phyloP scores from a whole-genome alignment of 352 stramenopile genomes.

The Phytophthora foliorum region DNA sequence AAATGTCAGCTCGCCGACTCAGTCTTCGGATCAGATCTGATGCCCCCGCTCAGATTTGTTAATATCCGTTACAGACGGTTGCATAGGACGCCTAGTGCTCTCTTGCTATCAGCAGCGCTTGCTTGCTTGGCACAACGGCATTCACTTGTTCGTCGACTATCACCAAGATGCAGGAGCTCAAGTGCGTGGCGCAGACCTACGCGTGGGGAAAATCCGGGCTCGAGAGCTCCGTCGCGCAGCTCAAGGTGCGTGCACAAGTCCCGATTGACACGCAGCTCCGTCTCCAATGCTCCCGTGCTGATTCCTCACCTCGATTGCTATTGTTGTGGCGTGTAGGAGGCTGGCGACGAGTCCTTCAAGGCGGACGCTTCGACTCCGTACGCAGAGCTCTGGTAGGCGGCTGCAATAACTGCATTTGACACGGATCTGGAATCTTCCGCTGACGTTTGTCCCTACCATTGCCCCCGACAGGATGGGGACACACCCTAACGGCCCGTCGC shows the following conservation, averaged over 20 bases:
- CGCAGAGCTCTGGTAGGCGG: constrained; percentile 88
- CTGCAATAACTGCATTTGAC: constrained; percentile 12
- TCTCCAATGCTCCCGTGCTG: not conserved
- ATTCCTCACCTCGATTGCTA: not conserved
- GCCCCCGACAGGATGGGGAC: constrained; percentile 91
- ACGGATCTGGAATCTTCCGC: constrained; percentile 1
- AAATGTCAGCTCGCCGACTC: no score
- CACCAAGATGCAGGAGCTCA: constrained; percentile 72
- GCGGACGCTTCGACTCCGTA: constrained; percentile 66
- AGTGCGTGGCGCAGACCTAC: constrained; percentile 91
- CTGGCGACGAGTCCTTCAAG: constrained; percentile 54
- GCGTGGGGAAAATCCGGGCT: constrained; percentile 92
- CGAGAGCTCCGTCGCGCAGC: constrained; percentile 86
- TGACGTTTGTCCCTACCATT: constrained; percentile 10
- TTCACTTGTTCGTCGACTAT: constrained; percentile 8
- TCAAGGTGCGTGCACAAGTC: constrained; percentile 70
- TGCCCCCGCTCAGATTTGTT: not conserved
- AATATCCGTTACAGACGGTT: constrained; percentile 11
- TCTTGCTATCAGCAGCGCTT: constrained; percentile 13
- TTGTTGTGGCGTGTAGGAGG: constrained; percentile 45
- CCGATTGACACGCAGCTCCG: not conserved
- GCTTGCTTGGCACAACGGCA: constrained; percentile 23
- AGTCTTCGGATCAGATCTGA: not conserved
- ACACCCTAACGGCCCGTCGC: constrained; percentile 93
- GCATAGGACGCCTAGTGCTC: constrained; percentile 25